These are phyloP conservation scores for Geopyxis carbonaria DNA, from an alignment of 495 filamentous ascomycete species.

Conservation along the genomic window DNA sequence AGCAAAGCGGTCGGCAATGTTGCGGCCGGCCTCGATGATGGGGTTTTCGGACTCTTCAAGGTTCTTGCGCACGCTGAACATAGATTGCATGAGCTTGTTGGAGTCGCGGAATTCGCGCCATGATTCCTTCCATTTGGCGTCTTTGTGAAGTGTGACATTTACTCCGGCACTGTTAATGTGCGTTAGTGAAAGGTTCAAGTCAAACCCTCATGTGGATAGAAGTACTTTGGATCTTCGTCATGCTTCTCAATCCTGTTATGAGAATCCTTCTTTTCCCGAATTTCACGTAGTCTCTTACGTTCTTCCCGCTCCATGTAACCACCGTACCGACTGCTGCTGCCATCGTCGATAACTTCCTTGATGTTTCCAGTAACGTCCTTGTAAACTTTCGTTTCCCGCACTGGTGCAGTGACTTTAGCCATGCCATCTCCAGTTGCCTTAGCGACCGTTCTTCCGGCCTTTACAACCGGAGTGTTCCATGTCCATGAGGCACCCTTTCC, in stretches of 20 bases:
- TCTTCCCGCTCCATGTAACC: slow-evolving; percentile 95
- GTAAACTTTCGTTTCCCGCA: slow-evolving; percentile 83
- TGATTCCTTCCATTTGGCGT: slow-evolving; percentile 86
- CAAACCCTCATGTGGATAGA: not conserved
- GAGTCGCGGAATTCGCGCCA: slow-evolving; percentile 86
- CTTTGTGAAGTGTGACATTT: slow-evolving; percentile 89
- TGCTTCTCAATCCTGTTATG: slow-evolving; percentile 36
- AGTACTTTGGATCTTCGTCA: slow-evolving; percentile 69
- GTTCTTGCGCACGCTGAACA: slow-evolving; percentile 64
- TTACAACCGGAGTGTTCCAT: slow-evolving; percentile 86
- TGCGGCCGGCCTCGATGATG: slow-evolving; percentile 76
- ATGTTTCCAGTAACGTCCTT: slow-evolving; percentile 54
- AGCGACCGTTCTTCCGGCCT: slow-evolving; percentile 76
- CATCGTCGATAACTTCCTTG: slow-evolving; percentile 92
- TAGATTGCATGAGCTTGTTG: slow-evolving; percentile 68
- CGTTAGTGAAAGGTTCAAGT: slow-evolving; percentile 1
- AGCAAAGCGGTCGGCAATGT: slow-evolving; percentile 78
- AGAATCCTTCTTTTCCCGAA: slow-evolving; percentile 47
- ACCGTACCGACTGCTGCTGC: slow-evolving; percentile 86
- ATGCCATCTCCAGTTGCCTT: slow-evolving; percentile 67
- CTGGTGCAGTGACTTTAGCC: slow-evolving; percentile 82
- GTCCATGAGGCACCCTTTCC: slow-evolving; percentile 88
- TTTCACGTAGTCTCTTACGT: slow-evolving; percentile 54
- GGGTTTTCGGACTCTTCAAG: slow-evolving; percentile 97
- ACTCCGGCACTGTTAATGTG: slow-evolving; percentile 63